Evolutionary conservation across 768 basidiomycete species (phyloP).

Genomic region (Clavulina sp.): DNA sequence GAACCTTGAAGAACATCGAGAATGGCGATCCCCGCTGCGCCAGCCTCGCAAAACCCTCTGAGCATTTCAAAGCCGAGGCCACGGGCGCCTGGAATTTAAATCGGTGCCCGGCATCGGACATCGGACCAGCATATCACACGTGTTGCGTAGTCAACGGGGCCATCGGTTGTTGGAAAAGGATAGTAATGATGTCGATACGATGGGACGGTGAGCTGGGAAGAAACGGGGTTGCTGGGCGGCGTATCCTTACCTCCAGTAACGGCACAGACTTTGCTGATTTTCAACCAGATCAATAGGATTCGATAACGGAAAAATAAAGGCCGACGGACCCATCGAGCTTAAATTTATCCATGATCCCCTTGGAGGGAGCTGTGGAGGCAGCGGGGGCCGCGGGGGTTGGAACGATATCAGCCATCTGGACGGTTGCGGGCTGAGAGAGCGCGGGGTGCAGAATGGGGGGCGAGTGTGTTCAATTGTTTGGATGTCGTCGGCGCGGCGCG

Average conservation of each 20-base stretch:
- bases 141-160: not conserved
- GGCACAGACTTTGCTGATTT: constrained; percentile 7
- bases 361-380: not conserved
- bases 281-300: not conserved
- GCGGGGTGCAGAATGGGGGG: too few relatives aligned
- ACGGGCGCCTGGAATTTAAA: constrained; percentile 7
- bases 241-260: constrained; percentile 8
- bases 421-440: too few relatives aligned
- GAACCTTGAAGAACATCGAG: constrained; percentile 6
- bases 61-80: constrained; percentile 9
- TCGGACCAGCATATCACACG: too few relatives aligned
- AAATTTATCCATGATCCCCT: constrained; percentile 1
- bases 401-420: not conserved
- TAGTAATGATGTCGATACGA: not conserved
- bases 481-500: too few relatives aligned
- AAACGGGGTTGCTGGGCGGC: not conserved
- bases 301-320: not conserved
- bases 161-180: not conserved
- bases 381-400: not conserved
- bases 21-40: constrained; percentile 4
- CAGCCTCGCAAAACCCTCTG: constrained; percentile 8
- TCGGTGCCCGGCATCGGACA: too few relatives aligned
- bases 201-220: not conserved
- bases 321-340: constrained; percentile 1
- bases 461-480: too few relatives aligned